phyloP scores from a whole-genome alignment of 805 yeast species.

The Teunomyces tritomae region DNA sequence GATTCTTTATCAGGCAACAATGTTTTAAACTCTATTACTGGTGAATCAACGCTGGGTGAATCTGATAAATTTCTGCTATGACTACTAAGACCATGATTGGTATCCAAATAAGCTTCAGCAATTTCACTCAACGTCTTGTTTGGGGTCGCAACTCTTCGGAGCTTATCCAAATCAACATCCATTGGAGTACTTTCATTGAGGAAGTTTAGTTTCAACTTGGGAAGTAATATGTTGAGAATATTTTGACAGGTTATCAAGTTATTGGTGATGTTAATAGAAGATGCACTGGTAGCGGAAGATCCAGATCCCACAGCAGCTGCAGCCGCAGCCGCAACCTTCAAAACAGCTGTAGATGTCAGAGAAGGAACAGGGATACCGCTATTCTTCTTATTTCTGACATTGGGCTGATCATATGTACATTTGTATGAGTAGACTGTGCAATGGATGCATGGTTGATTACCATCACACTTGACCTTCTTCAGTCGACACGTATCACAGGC shows the following conservation, averaged over 20 bases:
- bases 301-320: slow-evolving; percentile 15
- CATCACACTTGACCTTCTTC: slow-evolving; percentile 79
- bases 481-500: slow-evolving; percentile 77
- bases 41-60: slow-evolving; percentile 21
- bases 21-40: slow-evolving; percentile 52
- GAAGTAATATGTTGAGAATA: slow-evolving; percentile 32
- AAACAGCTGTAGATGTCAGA: slow-evolving; percentile 19
- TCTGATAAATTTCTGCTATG: slow-evolving; percentile 14
- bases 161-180: slow-evolving; percentile 32
- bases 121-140: slow-evolving; percentile 20
- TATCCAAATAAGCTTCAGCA: slow-evolving; percentile 6
- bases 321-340: slow-evolving; percentile 12
- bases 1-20: slow-evolving; percentile 73
- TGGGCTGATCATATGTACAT: slow-evolving; percentile 82
- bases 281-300: slow-evolving; percentile 9
- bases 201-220: slow-evolving; percentile 32
- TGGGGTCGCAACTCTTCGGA: slow-evolving; percentile 17
- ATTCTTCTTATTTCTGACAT: slow-evolving; percentile 49
- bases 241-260: slow-evolving; percentile 31
- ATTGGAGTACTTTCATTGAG: slow-evolving; percentile 27
- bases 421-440: slow-evolving; percentile 85
- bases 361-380: slow-evolving; percentile 28
- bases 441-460: slow-evolving; percentile 72
- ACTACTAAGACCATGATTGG: not conserved
- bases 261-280: slow-evolving; percentile 11